Base-by-base conservation (phyloP, 139 green algal genomes). In the Auxenochlorella pyrenoidosa region DNA sequence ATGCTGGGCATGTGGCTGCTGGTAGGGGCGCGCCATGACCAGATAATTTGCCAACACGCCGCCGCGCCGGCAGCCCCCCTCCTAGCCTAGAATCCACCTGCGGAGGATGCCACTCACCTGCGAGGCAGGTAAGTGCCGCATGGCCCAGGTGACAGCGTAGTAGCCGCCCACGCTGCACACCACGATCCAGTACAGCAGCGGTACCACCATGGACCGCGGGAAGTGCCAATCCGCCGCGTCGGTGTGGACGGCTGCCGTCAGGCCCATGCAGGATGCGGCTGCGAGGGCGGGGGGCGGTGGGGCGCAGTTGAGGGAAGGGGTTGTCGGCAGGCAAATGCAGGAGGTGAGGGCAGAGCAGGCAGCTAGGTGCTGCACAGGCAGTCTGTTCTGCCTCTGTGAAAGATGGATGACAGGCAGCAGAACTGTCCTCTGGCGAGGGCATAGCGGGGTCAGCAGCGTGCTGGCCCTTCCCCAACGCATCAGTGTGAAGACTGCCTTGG, bases 161-260 rank as follows among this genome's bases (percentile, higher is more conserved):
- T 96, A 96, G 28, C 94, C 94, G 2, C 79, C 60, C 18, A 96
- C 91, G 15, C 90, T 94, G 83, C 91, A 95, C 22, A 96, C 80
- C 0, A 95, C 18, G 3, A 95, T 90, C 94, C 94, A 96, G 83
- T 95, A 95, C 6, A 89, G 38, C 18, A 96, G 89, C 30, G 93
- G 92, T n/a, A 85, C 71, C 10, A 88, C 63, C 77, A 92, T 75
- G 28, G 63, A 41, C 5, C n/a, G 34, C 5, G 91, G 90, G 30
- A 94, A 82, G 54, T 89, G 70, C 88, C 90, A 94, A 65, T 78
- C 89, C 36, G 66, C 77, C 47, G 73, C 44, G 8, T 66, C 24
- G 26, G 87, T 90, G 38, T 88, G 81, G 38, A 91, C 26, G 32
- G 51, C 41, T 18, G 87, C 73, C 12, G 93, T 83, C 30, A 94